Percentiles rank a stretch among this genome's conserved stretches.
Evolutionary conservation across 192 early-diverging fungal species (phyloP).

Genomic region (Chytriomyces confervae): DNA sequence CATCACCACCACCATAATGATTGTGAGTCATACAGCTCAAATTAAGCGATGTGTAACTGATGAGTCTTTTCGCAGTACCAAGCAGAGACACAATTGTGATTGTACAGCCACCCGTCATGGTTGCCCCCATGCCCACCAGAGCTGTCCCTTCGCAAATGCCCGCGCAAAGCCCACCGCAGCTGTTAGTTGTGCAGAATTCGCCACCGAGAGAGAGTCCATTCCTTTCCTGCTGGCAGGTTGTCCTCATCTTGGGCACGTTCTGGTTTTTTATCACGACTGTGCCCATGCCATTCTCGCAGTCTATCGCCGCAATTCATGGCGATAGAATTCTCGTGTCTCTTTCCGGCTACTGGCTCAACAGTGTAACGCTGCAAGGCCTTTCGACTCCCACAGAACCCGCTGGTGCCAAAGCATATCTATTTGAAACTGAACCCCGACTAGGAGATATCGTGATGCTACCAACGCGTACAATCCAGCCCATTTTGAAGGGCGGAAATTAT

Average conservation of each 20-base stretch:
- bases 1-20: not conserved
- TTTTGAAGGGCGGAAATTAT: not conserved
- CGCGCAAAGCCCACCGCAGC: not conserved
- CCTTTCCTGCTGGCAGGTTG: constrained; percentile 5
- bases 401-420: constrained; percentile 1
- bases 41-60: too few species aligned
- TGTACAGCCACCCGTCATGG: not conserved
- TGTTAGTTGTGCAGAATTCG: not conserved
- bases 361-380: not conserved
- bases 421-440: constrained; percentile 9
- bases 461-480: not conserved
- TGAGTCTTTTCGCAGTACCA: too few species aligned
- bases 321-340: constrained; percentile 3
- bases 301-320: not conserved
- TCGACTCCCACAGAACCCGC: not conserved
- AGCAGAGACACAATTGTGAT: too few species aligned
- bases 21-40: too few species aligned
- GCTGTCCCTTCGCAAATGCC: not conserved
- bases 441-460: not conserved
- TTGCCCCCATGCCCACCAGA: not conserved
- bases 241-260: not conserved
- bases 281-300: not conserved
- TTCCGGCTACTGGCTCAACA: not conserved
- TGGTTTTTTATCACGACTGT: not conserved
- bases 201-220: not conserved